These are phyloP conservation scores for Microdochium paspali DNA, from an alignment of 2,329 filamentous ascomycete species.

Conservation along the genomic window DNA sequence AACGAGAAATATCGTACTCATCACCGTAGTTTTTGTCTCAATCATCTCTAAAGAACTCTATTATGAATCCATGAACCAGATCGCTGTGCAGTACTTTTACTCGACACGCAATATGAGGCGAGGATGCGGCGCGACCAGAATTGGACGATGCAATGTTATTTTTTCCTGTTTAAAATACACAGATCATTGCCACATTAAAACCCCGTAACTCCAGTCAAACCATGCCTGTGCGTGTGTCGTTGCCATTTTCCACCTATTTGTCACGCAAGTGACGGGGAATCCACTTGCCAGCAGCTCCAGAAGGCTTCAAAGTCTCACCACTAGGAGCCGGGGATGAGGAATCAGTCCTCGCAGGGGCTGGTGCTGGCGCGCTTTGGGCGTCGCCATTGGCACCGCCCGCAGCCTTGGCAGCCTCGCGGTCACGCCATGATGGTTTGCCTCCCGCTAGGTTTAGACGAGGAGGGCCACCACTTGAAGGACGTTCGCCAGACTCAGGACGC, in stretches of 20 bases:
- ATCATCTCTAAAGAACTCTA: neutral
- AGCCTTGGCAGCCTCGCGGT: constrained; percentile 51
- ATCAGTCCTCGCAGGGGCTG: constrained; percentile 28
- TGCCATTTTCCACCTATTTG: constrained; percentile 14
- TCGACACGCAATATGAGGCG: neutral
- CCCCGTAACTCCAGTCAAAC: neutral
- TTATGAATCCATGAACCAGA: neutral
- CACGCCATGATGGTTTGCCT: constrained; percentile 58
- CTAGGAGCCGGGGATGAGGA: constrained; percentile 23
- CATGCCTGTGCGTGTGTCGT: neutral
- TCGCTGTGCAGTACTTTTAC: neutral
- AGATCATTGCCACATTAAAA: neutral
- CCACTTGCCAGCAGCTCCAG: constrained; percentile 48
- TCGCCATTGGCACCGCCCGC: constrained; percentile 26
- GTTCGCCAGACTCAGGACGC: constrained; percentile 1
- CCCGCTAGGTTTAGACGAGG: constrained; percentile 46
- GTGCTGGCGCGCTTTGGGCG: constrained; percentile 11
- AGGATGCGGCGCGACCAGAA: neutral
- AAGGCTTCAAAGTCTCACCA: constrained; percentile 40
- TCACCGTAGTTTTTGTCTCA: neutral
- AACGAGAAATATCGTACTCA: neutral
- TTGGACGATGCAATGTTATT: neutral
- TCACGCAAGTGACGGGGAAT: constrained; percentile 40
- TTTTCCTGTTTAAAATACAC: neutral
- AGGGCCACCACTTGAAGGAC: constrained; percentile 22